phyloP scores from a whole-genome alignment of 106 monocot species.

The Dendrobium catenatum region DNA sequence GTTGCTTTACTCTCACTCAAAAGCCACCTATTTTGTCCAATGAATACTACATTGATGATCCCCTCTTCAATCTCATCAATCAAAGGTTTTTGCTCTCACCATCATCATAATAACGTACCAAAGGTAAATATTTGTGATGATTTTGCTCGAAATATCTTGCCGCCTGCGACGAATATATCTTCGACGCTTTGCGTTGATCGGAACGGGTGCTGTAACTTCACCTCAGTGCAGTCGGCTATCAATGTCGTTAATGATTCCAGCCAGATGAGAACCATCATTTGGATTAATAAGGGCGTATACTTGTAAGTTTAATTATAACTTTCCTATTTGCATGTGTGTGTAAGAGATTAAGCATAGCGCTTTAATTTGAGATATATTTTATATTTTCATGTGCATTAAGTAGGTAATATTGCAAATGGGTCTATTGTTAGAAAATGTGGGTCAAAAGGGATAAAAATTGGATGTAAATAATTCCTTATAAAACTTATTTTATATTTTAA shows the following conservation, averaged over 20 bases:
- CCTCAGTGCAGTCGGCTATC: conserved; percentile 68
- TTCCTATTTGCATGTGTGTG: neutral
- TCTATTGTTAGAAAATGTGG: neutral
- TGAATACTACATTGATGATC: too few species aligned
- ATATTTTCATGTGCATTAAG: neutral
- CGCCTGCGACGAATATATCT: conserved; percentile 35
- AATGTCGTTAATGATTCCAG: conserved; percentile 30
- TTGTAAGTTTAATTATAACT: conserved; percentile 38
- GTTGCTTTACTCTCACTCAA: conserved; percentile 23
- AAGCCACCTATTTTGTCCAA: conserved; percentile 2
- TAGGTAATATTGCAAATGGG: too few species aligned
- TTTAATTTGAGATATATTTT: neutral
- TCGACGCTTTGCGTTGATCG: conserved; percentile 67
- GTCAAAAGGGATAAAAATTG: neutral
- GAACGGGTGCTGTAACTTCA: conserved; percentile 86
- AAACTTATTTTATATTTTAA: neutral
- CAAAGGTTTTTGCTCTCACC: neutral
- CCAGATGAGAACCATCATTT: conserved; percentile 59
- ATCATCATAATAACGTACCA: neutral
- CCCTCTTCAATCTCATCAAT: neutral
- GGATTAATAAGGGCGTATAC: conserved; percentile 92
- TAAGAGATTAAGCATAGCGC: neutral
- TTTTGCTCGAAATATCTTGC: conserved; percentile 46
- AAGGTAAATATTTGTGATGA: conserved; percentile 42
- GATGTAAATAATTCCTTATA: neutral